These are phyloP conservation scores for Dothidotthia symphoricarpi DNA, from an alignment of 2,329 filamentous ascomycete species.

Conservation along the genomic window DNA sequence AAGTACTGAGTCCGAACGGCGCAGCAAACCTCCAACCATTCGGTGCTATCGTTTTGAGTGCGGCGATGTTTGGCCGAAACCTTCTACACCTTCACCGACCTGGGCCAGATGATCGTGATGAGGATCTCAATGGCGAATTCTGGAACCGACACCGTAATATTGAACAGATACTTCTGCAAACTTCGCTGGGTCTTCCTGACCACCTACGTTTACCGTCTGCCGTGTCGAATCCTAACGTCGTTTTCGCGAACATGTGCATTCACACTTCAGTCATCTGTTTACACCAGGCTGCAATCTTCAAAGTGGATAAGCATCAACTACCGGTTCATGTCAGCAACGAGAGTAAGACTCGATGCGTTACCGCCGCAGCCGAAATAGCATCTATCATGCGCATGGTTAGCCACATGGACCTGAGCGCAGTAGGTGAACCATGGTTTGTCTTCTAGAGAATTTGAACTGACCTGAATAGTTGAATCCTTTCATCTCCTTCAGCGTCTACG, in stretches of 20 bases:
- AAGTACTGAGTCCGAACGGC: constrained; percentile 70
- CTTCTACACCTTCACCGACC: constrained; percentile 88
- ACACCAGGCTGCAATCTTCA: constrained; percentile 98
- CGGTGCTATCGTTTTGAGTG: constrained; percentile 77
- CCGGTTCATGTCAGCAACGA: constrained; percentile 76
- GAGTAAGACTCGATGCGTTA: constrained; percentile 89
- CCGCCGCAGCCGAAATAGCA: constrained; percentile 88
- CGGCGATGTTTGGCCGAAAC: constrained; percentile 88
- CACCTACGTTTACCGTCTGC: constrained; percentile 76
- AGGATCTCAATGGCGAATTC: constrained; percentile 88
- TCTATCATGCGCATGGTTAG: constrained; percentile 95
- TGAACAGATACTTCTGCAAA: constrained; percentile 88
- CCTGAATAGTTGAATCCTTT: constrained; percentile 82
- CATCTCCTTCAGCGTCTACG: constrained; percentile 91
- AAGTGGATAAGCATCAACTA: constrained; percentile 84
- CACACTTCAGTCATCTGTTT: constrained; percentile 95
- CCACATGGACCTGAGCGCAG: constrained; percentile 78
- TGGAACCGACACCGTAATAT: constrained; percentile 90
- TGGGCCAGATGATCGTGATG: constrained; percentile 73
- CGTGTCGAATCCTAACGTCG: constrained; percentile 74
- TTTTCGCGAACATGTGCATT: constrained; percentile 96
- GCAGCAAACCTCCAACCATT: constrained; percentile 72
- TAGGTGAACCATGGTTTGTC: constrained; percentile 50
- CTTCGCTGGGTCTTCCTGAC: constrained; percentile 75
- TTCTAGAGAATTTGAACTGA: constrained; percentile 4